Evolutionary conservation across 1,284 basidiomycete species (phyloP).

Genomic region (Ganoderma lucidum): DNA sequence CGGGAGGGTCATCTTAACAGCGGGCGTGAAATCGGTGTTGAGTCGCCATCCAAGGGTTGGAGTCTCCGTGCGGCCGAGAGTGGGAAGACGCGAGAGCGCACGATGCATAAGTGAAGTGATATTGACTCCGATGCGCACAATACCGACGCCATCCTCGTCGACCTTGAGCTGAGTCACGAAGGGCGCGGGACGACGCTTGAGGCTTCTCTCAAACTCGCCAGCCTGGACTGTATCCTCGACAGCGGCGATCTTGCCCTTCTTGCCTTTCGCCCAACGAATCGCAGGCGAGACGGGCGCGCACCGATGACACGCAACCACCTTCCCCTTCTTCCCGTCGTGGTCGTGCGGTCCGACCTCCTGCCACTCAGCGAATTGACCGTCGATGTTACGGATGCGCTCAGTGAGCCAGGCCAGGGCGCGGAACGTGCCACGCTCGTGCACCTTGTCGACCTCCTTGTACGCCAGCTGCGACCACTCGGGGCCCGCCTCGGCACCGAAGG

Average conservation of each 20-base stretch:
- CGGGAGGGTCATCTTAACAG: conserved; percentile 65
- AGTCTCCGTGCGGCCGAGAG: conserved; percentile 55
- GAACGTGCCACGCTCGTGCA: conserved; percentile 86
- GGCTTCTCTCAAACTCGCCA: conserved; percentile 85
- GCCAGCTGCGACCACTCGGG: conserved; percentile 77
- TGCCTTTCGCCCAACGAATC: conserved; percentile 74
- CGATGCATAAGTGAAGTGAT: conserved; percentile 89
- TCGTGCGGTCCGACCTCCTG: conserved; percentile 51
- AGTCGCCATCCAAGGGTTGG: conserved; percentile 81
- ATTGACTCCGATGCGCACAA: conserved; percentile 89
- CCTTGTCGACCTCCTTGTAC: conserved; percentile 87
- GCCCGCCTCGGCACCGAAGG: conserved; percentile 73
- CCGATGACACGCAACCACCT: conserved; percentile 60
- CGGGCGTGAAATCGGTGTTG: conserved; percentile 78
- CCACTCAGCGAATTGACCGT: conserved; percentile 71
- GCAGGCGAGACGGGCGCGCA: conserved; percentile 85
- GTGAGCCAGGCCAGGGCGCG: conserved; percentile 86
- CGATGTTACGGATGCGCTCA: conserved; percentile 81
- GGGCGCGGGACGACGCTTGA: conserved; percentile 88
- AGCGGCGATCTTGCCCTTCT: conserved; percentile 63
- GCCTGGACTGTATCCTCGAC: conserved; percentile 87
- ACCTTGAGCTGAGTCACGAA: conserved; percentile 89
- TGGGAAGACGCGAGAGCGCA: conserved; percentile 83
- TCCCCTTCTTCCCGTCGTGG: conserved; percentile 44
- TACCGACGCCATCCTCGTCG: conserved; percentile 69